These are phyloP conservation scores for Canariomyces notabilis DNA, from an alignment of 2,329 filamentous ascomycete genomes.

Conservation along the genomic window DNA sequence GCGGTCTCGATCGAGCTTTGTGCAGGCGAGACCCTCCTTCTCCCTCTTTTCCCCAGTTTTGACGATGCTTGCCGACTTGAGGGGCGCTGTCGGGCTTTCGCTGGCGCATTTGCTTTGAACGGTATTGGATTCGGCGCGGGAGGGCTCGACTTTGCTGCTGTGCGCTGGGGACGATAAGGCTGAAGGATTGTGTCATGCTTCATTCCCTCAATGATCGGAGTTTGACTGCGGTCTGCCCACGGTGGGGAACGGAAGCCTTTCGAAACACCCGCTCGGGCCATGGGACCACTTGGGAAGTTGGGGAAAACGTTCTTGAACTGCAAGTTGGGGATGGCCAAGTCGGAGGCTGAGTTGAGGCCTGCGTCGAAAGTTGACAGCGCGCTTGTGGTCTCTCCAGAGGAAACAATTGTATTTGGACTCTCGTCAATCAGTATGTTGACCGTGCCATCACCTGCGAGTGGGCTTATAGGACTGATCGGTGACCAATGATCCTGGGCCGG, in stretches of 20 bases:
- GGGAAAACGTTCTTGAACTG: neutral
- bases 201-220: too few species aligned
- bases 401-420: neutral
- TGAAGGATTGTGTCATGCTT: neutral
- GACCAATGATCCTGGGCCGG: neutral
- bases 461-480: conserved; percentile 6
- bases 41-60: neutral
- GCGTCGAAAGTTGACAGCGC: neutral
- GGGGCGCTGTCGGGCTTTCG: neutral
- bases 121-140: neutral
- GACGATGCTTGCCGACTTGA: neutral
- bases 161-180: neutral
- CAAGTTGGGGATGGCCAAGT: neutral
- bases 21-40: neutral
- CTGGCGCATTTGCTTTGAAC: neutral
- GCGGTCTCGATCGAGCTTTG: too few species aligned
- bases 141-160: neutral
- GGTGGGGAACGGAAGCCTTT: neutral
- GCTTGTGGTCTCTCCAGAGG: neutral
- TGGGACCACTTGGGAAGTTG: neutral
- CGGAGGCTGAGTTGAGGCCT: neutral
- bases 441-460: neutral
- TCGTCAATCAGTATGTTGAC: neutral
- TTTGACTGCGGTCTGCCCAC: too few species aligned
- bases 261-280: neutral